Conservation (phyloP, 2,329 filamentous ascomycete genomes). For the Rhynchosporium secalis region DNA sequence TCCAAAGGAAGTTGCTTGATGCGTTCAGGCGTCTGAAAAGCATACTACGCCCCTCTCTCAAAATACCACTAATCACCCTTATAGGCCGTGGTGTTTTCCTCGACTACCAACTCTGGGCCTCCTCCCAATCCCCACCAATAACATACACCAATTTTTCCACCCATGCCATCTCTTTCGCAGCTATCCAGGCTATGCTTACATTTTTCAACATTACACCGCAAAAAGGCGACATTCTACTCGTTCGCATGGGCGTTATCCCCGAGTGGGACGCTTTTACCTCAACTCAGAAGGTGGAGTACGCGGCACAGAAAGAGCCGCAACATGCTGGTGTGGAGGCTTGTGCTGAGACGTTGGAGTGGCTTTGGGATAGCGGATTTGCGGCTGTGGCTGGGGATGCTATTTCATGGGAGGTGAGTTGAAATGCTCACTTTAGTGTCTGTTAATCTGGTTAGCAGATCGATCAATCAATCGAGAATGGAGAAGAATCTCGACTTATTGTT, state of each 20-base stretch:
- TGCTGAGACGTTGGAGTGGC: constrained; percentile 41
- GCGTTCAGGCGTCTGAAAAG: neutral
- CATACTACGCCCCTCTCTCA: too few relatives aligned
- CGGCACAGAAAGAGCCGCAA: constrained; percentile 38
- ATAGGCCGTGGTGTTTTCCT: constrained; percentile 52
- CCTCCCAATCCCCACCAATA: constrained; percentile 34
- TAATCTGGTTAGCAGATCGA: too few relatives aligned
- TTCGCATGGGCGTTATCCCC: constrained; percentile 45
- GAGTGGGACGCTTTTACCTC: constrained; percentile 45
- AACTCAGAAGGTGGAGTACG: constrained; percentile 34
- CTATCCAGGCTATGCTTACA: constrained; percentile 43
- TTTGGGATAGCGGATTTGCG: constrained; percentile 42
- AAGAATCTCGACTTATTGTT: too few relatives aligned
- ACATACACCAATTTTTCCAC: constrained; percentile 44
- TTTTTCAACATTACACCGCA: constrained; percentile 48
- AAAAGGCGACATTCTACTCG: constrained; percentile 54
- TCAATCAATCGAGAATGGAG: too few relatives aligned
- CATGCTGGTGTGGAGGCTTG: constrained; percentile 41
- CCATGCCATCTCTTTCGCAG: constrained; percentile 42
- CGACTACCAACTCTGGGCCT: constrained; percentile 50
- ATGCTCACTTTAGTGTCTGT: too few relatives aligned
- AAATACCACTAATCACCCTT: constrained; percentile 19
- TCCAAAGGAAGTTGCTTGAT: too few relatives aligned
- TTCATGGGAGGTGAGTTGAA: constrained; percentile 41
- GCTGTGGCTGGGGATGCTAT: constrained; percentile 43